Percentiles rank a stretch among this genome's conserved stretches.
Conservation (phyloP, 176 grass and related monocot species). For the Alloteropsis semialata region DNA sequence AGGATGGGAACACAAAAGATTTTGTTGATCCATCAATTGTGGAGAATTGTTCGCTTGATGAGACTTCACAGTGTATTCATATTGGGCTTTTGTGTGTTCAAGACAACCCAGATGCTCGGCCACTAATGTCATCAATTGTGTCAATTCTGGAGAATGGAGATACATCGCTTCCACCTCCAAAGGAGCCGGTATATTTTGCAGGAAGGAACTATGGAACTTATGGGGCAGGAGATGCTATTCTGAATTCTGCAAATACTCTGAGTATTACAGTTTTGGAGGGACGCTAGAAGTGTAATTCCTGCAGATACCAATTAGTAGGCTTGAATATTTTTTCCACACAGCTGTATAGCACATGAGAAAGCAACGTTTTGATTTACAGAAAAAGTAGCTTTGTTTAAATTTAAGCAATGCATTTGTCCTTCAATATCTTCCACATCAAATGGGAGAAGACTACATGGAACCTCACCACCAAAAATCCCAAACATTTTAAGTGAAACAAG, state of each 20-base stretch:
- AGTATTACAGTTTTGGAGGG: neutral
- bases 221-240: neutral
- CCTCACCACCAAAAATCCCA: too few species aligned
- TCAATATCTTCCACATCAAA: neutral
- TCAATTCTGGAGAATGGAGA: constrained; percentile 2
- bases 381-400: neutral
- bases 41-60: neutral
- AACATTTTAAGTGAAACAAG: too few species aligned
- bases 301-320: neutral
- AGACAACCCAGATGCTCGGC: neutral
- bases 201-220: neutral
- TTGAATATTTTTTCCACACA: neutral
- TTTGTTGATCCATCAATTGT: neutral
- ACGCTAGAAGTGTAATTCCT: neutral
- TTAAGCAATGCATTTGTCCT: neutral
- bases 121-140: neutral
- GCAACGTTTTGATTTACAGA: neutral
- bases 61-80: neutral
- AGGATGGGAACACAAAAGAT: neutral
- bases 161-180: neutral
- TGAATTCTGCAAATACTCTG: neutral
- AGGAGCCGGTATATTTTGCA: neutral
- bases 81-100: constrained; percentile 6
- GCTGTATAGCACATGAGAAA: neutral
- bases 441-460: too few species aligned